Evolutionary conservation across 73 alveolate genomes (phyloP).

Genomic region (Paramecium tetraurelia): DNA sequence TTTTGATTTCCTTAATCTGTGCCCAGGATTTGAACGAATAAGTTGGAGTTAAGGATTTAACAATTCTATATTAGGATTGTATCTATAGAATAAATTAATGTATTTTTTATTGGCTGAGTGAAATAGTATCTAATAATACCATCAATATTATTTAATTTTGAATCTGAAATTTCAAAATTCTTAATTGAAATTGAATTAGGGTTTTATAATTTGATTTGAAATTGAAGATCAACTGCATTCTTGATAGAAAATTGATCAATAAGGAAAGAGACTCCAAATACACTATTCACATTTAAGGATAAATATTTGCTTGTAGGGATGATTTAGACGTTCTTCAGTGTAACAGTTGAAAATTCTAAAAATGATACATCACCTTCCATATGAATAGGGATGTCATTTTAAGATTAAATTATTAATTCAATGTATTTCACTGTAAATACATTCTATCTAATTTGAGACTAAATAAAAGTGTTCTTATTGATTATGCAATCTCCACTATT

Average conservation of each 20-base stretch:
- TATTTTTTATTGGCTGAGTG: background rate
- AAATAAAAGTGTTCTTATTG: background rate
- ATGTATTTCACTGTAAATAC: background rate
- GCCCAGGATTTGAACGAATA: background rate
- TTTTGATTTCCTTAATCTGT: background rate
- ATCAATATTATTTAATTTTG: background rate
- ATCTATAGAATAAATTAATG: background rate
- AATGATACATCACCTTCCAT: background rate
- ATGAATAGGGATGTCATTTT: background rate
- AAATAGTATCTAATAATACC: background rate
- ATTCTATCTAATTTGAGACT: background rate
- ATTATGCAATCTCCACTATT: background rate
- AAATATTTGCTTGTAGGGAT: background rate
- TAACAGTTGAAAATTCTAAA: background rate
- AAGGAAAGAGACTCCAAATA: background rate
- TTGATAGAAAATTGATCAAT: background rate
- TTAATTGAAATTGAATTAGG: background rate
- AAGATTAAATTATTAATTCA: background rate
- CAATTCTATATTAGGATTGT: background rate
- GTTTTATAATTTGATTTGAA: background rate
- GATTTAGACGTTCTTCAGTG: background rate
- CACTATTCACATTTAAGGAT: background rate
- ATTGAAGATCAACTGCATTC: background rate
- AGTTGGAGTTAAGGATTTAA: background rate
- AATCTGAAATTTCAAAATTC: background rate